Percentiles rank a stretch among this genome's conserved stretches.
These are phyloP conservation scores for Neltuma alba DNA, from an alignment of 306 rosid species.

Conservation along the genomic window DNA sequence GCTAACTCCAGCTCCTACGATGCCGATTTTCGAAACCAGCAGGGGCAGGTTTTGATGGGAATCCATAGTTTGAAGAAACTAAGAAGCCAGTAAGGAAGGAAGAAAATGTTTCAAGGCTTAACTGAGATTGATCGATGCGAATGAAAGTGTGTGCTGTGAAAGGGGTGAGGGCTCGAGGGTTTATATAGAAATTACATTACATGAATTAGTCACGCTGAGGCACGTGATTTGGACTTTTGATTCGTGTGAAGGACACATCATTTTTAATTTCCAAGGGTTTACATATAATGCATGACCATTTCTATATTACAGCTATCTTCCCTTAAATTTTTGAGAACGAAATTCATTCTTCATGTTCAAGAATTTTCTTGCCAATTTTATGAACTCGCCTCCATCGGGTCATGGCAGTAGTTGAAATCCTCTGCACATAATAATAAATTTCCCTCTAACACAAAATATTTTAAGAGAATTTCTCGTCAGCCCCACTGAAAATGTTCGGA, in stretches of 20 bases:
- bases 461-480: slow-evolving; percentile 4
- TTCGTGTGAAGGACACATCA: background rate
- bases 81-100: background rate
- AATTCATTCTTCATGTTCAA: slow-evolving; percentile 26
- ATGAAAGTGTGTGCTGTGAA: slow-evolving; percentile 11
- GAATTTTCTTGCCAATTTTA: slow-evolving; percentile 37
- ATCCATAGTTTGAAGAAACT: slow-evolving; percentile 24
- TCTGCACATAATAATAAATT: background rate
- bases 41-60: background rate
- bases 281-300: background rate
- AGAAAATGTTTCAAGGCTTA: background rate
- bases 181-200: slow-evolving; percentile 31
- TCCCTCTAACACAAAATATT: background rate
- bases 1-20: slow-evolving; percentile 79
- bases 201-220: slow-evolving; percentile 24
- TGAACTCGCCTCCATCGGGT: background rate
- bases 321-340: background rate
- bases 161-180: background rate
- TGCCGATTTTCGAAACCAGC: slow-evolving; percentile 52
- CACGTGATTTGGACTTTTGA: slow-evolving; percentile 52
- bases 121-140: background rate
- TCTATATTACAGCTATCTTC: background rate
- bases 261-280: background rate
- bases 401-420: slow-evolving; percentile 10
- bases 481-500: slow-evolving; percentile 14